These are phyloP conservation scores for Raphidocelis subcapitata DNA, from an alignment of 139 green algal species.

Conservation along the genomic window DNA sequence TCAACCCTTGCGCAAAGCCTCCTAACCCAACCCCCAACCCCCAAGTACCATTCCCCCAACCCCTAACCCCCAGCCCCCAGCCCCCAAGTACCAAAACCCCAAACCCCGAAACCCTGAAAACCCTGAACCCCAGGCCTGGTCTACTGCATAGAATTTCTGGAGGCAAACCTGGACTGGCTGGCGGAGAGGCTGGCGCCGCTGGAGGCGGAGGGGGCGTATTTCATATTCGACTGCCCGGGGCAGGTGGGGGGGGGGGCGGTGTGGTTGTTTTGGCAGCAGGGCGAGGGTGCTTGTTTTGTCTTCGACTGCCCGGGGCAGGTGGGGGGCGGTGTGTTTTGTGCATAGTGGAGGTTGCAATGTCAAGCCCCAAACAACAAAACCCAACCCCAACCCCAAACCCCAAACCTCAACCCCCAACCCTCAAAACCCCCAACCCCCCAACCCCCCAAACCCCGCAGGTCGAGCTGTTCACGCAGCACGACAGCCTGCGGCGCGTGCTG, in stretches of 20 bases:
- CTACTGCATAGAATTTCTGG: conserved; percentile 80
- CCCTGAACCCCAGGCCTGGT: conserved; percentile 65
- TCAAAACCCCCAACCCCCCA: no score
- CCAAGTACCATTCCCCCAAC: no score
- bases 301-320: conserved; percentile 89
- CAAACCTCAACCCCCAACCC: no score
- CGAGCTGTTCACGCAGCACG: conserved; percentile 71
- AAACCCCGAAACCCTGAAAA: no score
- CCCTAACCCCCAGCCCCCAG: no score
- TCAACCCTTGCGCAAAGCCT: no score
- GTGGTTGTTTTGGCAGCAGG: conserved; percentile 62
- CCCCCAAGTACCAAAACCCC: no score
- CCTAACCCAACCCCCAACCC: no score
- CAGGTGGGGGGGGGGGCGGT: conserved; percentile 57
- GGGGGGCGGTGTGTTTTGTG: conserved; percentile 38
- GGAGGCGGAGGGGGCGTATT: conserved; percentile 63
- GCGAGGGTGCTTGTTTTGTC: conserved; percentile 71
- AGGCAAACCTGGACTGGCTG: conserved; percentile 88
- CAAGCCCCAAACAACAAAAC: no score
- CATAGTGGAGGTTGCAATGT: no score
- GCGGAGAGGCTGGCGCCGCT: conserved; percentile 67
- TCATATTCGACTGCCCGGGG: conserved; percentile 87
- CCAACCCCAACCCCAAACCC: no score
- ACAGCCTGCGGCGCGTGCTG: conserved; percentile 45
- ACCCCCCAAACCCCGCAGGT: no score